phyloP scores from a whole-genome alignment of 306 rosid genomes.

The Mucuna pruriens region DNA sequence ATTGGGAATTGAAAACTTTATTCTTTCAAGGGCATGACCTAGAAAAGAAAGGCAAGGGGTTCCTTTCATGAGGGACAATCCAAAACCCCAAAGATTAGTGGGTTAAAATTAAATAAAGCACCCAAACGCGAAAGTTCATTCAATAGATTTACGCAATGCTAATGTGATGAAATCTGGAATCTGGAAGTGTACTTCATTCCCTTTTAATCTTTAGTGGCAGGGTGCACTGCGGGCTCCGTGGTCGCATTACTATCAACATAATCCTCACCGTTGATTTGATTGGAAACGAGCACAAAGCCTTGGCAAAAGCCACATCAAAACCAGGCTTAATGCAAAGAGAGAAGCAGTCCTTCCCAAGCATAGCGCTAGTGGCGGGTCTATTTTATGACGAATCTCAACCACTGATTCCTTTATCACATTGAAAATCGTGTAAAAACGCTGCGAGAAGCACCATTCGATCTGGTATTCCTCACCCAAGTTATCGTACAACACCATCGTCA shows the following conservation, averaged over 20 bases:
- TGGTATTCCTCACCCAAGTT: slow-evolving; percentile 72
- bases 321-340: slow-evolving; percentile 72
- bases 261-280: slow-evolving; percentile 71
- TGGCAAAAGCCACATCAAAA: slow-evolving; percentile 82
- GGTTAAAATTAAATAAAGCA: slow-evolving; percentile 14
- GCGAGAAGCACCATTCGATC: slow-evolving; percentile 78
- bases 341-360: slow-evolving; percentile 88
- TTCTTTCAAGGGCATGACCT: slow-evolving; percentile 8
- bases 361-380: slow-evolving; percentile 73
- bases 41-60: slow-evolving; percentile 23
- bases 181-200: background rate
- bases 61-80: slow-evolving; percentile 20
- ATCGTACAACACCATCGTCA: slow-evolving; percentile 71
- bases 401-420: slow-evolving; percentile 52
- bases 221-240: slow-evolving; percentile 48
- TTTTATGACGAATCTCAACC: slow-evolving; percentile 92
- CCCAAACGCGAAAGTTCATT: background rate
- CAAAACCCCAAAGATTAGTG: slow-evolving; percentile 8
- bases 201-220: slow-evolving; percentile 50
- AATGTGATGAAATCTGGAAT: slow-evolving; percentile 5
- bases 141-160: background rate
- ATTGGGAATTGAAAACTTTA: slow-evolving; percentile 10
- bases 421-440: slow-evolving; percentile 67
- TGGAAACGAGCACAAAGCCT: slow-evolving; percentile 81
- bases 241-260: slow-evolving; percentile 16